Conservation (phyloP, 192 early-diverging fungal genomes). For the Helicostylum pulchrum region DNA sequence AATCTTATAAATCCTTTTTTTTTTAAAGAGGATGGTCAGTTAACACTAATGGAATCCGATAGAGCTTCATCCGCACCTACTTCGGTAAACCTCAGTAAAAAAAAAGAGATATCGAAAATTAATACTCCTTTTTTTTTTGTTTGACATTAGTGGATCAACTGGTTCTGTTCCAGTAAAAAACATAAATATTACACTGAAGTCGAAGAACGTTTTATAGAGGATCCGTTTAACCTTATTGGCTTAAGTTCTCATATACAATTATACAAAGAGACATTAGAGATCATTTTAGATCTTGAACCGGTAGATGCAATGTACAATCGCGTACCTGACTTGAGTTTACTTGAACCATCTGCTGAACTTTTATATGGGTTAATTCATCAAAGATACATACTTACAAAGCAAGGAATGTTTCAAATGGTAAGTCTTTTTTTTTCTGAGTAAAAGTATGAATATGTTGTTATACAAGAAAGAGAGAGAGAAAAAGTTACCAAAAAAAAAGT, state of each 20-base stretch:
- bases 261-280: constrained; percentile 91
- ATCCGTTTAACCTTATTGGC: constrained; percentile 98
- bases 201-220: constrained; percentile 80
- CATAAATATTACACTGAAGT: constrained; percentile 80
- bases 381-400: constrained; percentile 85
- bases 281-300: constrained; percentile 88
- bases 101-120: no score
- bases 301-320: constrained; percentile 53
- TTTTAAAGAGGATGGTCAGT: no score
- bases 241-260: constrained; percentile 74
- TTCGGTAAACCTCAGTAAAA: no score
- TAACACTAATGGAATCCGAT: no score
- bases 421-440: not conserved
- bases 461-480: not conserved
- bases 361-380: constrained; percentile 95
- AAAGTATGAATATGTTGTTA: constrained; percentile 32
- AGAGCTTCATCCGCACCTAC: no score
- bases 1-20: no score
- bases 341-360: constrained; percentile 85
- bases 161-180: constrained; percentile 72
- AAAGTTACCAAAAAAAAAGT: not conserved
- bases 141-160: constrained; percentile 65
- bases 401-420: constrained; percentile 83
- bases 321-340: constrained; percentile 66
- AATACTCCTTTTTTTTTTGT: no score